These are phyloP conservation scores for Lotmaria passim DNA, from an alignment of 208 protist genomes.

Conservation along the genomic window DNA sequence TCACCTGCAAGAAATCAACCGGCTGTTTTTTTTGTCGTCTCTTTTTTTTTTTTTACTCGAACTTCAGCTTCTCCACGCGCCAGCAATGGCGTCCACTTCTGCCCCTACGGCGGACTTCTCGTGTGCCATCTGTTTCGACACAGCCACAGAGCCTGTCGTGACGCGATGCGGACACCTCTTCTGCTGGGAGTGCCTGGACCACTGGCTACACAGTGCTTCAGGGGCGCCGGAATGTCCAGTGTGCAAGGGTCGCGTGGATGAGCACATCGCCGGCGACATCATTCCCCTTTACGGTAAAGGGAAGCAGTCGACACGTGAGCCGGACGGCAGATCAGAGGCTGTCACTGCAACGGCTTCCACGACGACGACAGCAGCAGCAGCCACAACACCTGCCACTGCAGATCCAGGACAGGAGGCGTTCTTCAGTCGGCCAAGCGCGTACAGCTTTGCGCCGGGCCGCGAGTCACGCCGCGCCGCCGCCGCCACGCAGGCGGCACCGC, in stretches of 20 bases:
- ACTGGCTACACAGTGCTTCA: slow-evolving; percentile 63
- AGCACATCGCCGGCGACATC: slow-evolving; percentile 62
- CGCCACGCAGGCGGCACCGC: background rate
- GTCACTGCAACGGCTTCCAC: background rate
- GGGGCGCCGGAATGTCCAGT: slow-evolving; percentile 70
- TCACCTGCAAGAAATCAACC: too few relatives aligned
- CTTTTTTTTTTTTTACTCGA: slow-evolving; percentile 4
- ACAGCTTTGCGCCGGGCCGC: slow-evolving; percentile 27
- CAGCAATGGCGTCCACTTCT: slow-evolving; percentile 17
- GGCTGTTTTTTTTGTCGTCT: slow-evolving; percentile 1
- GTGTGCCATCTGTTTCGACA: slow-evolving; percentile 84
- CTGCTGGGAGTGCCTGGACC: slow-evolving; percentile 83
- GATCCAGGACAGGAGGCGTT: slow-evolving; percentile 23
- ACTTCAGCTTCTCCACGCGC: too few relatives aligned
- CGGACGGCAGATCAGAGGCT: slow-evolving; percentile 1
- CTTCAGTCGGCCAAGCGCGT: slow-evolving; percentile 32
- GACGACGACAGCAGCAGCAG: background rate
- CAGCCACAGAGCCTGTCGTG: slow-evolving; percentile 74
- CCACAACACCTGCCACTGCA: background rate
- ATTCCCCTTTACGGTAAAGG: slow-evolving; percentile 85
- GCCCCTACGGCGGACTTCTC: slow-evolving; percentile 59
- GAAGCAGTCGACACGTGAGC: slow-evolving; percentile 13
- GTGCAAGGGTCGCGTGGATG: slow-evolving; percentile 79
- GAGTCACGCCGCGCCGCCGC: slow-evolving; percentile 6
- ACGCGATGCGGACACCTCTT: slow-evolving; percentile 89